Conservation (phyloP, 2,329 filamentous ascomycete genomes). For the Alternaria dauci region DNA sequence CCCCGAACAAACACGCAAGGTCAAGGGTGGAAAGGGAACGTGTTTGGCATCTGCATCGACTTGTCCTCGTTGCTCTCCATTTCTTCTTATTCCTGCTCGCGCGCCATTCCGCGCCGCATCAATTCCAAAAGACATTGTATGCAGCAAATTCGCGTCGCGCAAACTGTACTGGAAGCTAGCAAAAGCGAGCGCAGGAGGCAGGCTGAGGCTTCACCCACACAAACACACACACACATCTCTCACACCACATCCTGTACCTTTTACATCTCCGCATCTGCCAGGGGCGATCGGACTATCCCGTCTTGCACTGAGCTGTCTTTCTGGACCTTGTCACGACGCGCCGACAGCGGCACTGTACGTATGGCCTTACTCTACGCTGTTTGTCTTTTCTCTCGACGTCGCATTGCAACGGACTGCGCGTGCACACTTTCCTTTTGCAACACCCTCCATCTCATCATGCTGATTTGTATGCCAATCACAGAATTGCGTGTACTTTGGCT, state of each 20-base stretch:
- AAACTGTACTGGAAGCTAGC: conserved; percentile 38
- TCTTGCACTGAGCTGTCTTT: conserved; percentile 47
- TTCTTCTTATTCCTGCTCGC: conserved; percentile 35
- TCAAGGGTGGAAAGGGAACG: conserved; percentile 23
- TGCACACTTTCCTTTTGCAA: conserved; percentile 20
- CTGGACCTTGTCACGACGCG: conserved; percentile 42
- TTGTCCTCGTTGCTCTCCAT: conserved; percentile 23
- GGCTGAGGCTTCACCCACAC: conserved; percentile 39
- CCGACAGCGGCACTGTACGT: conserved; percentile 51
- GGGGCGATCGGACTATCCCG: conserved; percentile 49
- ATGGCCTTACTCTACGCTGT: conserved; percentile 47
- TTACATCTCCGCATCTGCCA: conserved; percentile 50
- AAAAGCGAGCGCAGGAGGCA: conserved; percentile 35
- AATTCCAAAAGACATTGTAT: conserved; percentile 38
- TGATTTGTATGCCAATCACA: conserved; percentile 47
- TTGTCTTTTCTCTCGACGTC: conserved; percentile 22
- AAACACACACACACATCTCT: conserved; percentile 40
- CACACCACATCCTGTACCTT: conserved; percentile 47
- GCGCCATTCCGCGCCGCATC: conserved; percentile 30
- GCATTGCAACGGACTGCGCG: conserved; percentile 22
- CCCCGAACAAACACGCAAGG: conserved; percentile 15
- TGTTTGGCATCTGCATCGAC: conserved; percentile 23
- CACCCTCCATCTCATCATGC: conserved; percentile 38
- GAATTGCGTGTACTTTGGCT: conserved; percentile 51
- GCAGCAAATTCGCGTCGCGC: conserved; percentile 30